Percentiles rank a stretch among this genome's conserved stretches.
These are phyloP conservation scores for Pseudopyrenochaeta lycopersici DNA, from an alignment of 2,329 filamentous ascomycete species.

Conservation along the genomic window DNA sequence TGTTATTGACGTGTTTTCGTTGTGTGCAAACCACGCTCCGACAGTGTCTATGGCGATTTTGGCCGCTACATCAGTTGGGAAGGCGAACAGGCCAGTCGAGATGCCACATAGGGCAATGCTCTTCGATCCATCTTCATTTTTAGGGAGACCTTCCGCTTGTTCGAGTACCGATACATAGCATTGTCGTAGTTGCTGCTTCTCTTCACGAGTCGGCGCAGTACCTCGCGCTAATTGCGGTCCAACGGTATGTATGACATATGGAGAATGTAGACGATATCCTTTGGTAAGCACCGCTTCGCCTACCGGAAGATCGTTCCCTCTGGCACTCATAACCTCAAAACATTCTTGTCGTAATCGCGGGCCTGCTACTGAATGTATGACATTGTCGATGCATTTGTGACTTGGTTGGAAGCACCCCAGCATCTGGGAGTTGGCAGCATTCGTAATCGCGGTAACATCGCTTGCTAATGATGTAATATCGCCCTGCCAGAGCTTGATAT, in stretches of 20 bases:
- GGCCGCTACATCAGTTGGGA: constrained; percentile 38
- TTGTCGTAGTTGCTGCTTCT: constrained; percentile 31
- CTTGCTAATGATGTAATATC: constrained; percentile 44
- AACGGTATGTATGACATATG: constrained; percentile 46
- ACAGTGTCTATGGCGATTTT: constrained; percentile 39
- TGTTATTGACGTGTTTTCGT: constrained; percentile 35
- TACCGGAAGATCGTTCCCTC: constrained; percentile 28
- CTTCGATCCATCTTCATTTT: constrained; percentile 32
- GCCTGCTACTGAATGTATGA: constrained; percentile 45
- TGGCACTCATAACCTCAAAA: constrained; percentile 29
- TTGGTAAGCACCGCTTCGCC: constrained; percentile 39
- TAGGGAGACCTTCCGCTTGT: constrained; percentile 33
- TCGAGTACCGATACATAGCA: constrained; percentile 45
- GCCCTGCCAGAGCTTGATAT: constrained; percentile 42
- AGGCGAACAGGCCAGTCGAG: constrained; percentile 49
- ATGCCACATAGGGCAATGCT: constrained; percentile 46
- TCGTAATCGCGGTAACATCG: constrained; percentile 46
- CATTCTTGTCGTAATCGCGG: constrained; percentile 45
- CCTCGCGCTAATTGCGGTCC: constrained; percentile 42
- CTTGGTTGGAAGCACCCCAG: constrained; percentile 48
- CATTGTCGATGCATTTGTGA: constrained; percentile 50
- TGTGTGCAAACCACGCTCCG: constrained; percentile 34
- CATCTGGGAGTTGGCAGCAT: constrained; percentile 47
- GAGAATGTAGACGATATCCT: constrained; percentile 38
- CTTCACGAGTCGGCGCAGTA: constrained; percentile 20